Evolutionary conservation across 306 rosid genomes (phyloP).

Genomic region (Trifolium fragiferum): DNA sequence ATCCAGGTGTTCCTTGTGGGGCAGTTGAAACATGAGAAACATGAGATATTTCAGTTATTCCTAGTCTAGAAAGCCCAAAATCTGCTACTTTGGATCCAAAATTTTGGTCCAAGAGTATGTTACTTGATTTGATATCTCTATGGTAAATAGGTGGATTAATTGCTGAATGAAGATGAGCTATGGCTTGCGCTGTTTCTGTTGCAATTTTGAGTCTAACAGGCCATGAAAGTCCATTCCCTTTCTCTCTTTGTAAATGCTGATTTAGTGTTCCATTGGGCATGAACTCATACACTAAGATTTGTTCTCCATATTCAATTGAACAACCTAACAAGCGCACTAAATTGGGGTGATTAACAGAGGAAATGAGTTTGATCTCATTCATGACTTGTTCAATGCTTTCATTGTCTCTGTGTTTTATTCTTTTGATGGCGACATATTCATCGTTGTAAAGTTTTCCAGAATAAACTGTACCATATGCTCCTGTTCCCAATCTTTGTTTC

Average conservation of each 20-base stretch:
- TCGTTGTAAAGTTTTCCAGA: slow-evolving; percentile 72
- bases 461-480: slow-evolving; percentile 91
- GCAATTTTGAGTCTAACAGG: slow-evolving; percentile 71
- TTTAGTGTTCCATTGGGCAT: slow-evolving; percentile 87
- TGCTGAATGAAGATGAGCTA: slow-evolving; percentile 82
- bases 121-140: slow-evolving; percentile 89
- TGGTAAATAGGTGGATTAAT: slow-evolving; percentile 83
- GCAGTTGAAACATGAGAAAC: slow-evolving; percentile 93
- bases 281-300: slow-evolving; percentile 87
- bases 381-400: slow-evolving; percentile 81
- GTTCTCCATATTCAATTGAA: slow-evolving; percentile 76
- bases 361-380: slow-evolving; percentile 86
- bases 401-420: slow-evolving; percentile 69
- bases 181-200: slow-evolving; percentile 87
- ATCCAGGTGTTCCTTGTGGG: slow-evolving; percentile 98
- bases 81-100: slow-evolving; percentile 86
- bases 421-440: slow-evolving; percentile 86
- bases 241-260: slow-evolving; percentile 82
- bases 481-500: slow-evolving; percentile 74
- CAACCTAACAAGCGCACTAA: slow-evolving; percentile 87
- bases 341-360: slow-evolving; percentile 79
- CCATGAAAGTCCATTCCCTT: slow-evolving; percentile 88
- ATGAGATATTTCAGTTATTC: slow-evolving; percentile 78
- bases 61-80: slow-evolving; percentile 93
- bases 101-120: slow-evolving; percentile 72